These are phyloP conservation scores for Arctostaphylos glauca DNA, from an alignment of 148 eudicot genomes.

Conservation along the genomic window DNA sequence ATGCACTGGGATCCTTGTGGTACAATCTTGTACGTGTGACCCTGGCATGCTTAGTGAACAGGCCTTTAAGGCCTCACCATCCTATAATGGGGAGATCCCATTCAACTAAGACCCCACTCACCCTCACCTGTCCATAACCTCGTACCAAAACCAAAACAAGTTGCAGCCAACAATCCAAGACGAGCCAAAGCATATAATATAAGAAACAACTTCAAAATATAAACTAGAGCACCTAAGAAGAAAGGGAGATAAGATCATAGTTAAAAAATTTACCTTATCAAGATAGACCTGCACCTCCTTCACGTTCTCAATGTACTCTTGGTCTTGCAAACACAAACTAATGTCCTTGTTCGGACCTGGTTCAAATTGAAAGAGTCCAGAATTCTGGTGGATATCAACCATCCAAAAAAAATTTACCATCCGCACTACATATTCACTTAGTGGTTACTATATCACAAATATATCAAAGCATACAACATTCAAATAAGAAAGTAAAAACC, in stretches of 20 bases:
- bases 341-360: not conserved
- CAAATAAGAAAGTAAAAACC: not conserved
- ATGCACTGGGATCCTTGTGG: not conserved
- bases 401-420: not conserved
- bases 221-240: not conserved
- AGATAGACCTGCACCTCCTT: conserved; percentile 30
- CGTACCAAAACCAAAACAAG: not conserved
- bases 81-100: not conserved
- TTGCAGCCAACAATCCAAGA: not conserved
- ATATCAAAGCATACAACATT: not conserved
- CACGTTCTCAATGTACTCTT: conserved; percentile 25
- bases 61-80: not conserved
- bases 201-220: not conserved
- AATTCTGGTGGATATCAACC: conserved; percentile 11
- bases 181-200: not conserved
- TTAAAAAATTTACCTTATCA: conserved; percentile 27
- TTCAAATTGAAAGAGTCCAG: conserved; percentile 9
- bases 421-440: not conserved
- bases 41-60: not conserved
- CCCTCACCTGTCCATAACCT: not conserved
- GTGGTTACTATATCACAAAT: not conserved
- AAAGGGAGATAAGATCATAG: not conserved
- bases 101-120: not conserved
- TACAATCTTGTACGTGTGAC: not conserved
- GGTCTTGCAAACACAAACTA: conserved; percentile 7